Conservation (phyloP, 2,329 filamentous ascomycete species). For the Massarina eburnea region DNA sequence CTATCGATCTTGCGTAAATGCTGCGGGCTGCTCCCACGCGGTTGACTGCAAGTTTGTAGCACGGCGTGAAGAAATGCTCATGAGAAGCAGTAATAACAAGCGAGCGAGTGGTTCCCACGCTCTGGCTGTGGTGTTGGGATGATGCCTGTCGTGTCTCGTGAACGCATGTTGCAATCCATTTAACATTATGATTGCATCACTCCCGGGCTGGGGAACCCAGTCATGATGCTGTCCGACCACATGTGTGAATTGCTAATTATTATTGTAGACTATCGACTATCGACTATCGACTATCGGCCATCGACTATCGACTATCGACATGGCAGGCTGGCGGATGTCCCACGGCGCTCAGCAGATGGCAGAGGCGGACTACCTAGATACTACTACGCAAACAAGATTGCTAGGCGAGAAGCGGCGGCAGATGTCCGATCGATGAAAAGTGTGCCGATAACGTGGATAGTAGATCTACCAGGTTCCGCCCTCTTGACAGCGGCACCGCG, state of each 20-base stretch:
- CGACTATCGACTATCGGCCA: too few relatives aligned
- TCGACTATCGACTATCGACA: too few relatives aligned
- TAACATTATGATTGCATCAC: slow-evolving; percentile 5
- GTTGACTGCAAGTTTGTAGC: slow-evolving; percentile 10
- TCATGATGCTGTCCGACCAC: slow-evolving; percentile 1
- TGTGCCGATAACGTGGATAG: not conserved
- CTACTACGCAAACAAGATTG: too few relatives aligned
- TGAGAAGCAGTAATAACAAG: slow-evolving; percentile 13
- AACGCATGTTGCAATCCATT: slow-evolving; percentile 12
- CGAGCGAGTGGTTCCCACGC: slow-evolving; percentile 10
- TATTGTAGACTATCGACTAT: not conserved
- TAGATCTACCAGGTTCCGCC: not conserved
- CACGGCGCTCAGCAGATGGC: too few relatives aligned
- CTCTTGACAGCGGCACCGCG: not conserved
- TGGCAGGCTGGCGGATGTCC: too few relatives aligned
- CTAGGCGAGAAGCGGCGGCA: too few relatives aligned
- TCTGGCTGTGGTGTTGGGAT: slow-evolving; percentile 15
- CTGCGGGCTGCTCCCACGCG: slow-evolving; percentile 6
- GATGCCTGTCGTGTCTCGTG: slow-evolving; percentile 19
- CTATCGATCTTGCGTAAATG: slow-evolving; percentile 19
- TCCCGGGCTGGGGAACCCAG: slow-evolving; percentile 3
- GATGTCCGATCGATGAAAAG: too few relatives aligned
- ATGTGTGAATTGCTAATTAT: not conserved
- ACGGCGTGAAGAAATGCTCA: slow-evolving; percentile 1
- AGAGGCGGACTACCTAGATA: too few relatives aligned